Conservation (phyloP, 1,284 basidiomycete genomes). For the Apiotrichum gracile region DNA sequence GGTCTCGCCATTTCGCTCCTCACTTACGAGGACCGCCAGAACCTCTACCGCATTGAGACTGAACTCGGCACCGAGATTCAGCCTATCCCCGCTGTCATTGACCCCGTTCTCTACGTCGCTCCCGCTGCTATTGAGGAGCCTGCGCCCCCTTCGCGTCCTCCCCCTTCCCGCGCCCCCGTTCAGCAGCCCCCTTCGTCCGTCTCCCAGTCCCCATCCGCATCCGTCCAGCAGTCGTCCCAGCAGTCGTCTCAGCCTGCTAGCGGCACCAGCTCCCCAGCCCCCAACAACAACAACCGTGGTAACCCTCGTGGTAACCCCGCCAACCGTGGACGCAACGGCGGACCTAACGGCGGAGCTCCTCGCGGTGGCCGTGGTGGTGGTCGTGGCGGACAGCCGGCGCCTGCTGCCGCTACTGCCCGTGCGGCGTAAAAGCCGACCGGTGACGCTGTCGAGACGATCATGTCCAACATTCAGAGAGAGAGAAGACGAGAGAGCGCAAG, state of each 20-base stretch:
- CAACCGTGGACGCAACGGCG: slow-evolving; percentile 3
- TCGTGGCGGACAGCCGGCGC: neutral
- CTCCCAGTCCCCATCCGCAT: slow-evolving; percentile 3
- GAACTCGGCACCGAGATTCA: slow-evolving; percentile 97
- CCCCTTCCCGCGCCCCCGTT: slow-evolving; percentile 4
- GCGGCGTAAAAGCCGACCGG: slow-evolving; percentile 1
- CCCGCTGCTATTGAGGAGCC: slow-evolving; percentile 35
- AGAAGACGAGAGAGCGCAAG: no score
- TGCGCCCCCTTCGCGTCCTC: slow-evolving; percentile 13
- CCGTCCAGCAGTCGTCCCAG: slow-evolving; percentile 10
- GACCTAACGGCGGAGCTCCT: slow-evolving; percentile 2
- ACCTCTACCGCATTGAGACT: slow-evolving; percentile 95
- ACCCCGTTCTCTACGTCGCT: slow-evolving; percentile 87
- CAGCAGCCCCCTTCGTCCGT: neutral
- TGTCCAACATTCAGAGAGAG: neutral
- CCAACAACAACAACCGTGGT: neutral
- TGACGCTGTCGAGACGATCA: neutral
- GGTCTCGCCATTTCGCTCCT: slow-evolving; percentile 95
- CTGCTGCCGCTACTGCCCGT: neutral
- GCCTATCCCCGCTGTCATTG: slow-evolving; percentile 86
- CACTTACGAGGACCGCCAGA: slow-evolving; percentile 96
- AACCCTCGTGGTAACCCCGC: slow-evolving; percentile 3
- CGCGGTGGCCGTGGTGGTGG: slow-evolving; percentile 2
- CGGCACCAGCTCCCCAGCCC: neutral
- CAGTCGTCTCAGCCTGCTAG: neutral